Evolutionary conservation across 768 basidiomycete genomes (phyloP), one percentile per base, ranked within the genome.

Genomic region (Galerina sulciceps): DNA sequence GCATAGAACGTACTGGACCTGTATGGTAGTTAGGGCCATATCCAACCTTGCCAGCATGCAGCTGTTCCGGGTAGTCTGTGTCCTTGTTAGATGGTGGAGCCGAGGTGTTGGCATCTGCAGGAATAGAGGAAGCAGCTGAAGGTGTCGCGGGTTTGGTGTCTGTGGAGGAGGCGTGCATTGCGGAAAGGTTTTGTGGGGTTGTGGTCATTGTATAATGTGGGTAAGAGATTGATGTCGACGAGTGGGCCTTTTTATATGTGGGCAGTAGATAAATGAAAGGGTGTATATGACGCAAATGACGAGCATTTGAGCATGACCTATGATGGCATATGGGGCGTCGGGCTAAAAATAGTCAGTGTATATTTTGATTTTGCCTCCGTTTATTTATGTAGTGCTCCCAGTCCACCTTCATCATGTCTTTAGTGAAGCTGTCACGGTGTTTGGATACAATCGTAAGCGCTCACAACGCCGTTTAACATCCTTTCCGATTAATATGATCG

Each of bases 21-120:
- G 63, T 36, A 31, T 69, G 61, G 51, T 73, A 81, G 26, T 78
- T 74, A 1, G 80, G 81, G 1, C 81, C 81, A 45, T 72, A 74
- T 0, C 81, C 80, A 9, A 81, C 78, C 22, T 67, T 67, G 1
- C 80, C 80, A 2, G 80, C 77, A 45, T 82, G 81, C 15, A 55
- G 69, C 64, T 81, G 79, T 38, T 75, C 73, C 9, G 80, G 80
- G 47, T 79, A 76, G 46, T 20, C 22, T 15, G 45, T 23, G 22
- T 42, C 46, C 14, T 31, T 31, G 13, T 47, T 31, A 6, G 44
- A 51, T 2, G 34, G 15, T 11, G 57, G 11, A 6, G 23, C 5
- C n/a, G 20, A 14, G 4, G 13, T 23, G 43, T 10, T 44, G 23
- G 40, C 36, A 43, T 22, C 34, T 18, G 40, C 22, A 23, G 26